phyloP scores from a whole-genome alignment of 2,329 filamentous ascomycete species.

The Curvularia sp. region DNA sequence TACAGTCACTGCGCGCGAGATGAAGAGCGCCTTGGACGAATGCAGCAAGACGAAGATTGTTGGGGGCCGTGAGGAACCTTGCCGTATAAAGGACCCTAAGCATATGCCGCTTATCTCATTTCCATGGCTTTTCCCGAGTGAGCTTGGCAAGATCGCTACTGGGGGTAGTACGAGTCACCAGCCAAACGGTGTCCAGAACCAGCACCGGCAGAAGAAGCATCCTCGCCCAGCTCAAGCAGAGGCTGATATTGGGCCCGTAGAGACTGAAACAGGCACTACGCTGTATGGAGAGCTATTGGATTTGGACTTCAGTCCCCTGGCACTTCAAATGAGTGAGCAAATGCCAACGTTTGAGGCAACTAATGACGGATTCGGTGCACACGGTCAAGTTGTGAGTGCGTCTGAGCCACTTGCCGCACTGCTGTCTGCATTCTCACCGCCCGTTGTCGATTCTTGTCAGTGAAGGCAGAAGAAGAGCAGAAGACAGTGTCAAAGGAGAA shows the following conservation, averaged over 20 bases:
- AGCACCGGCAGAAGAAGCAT: conserved; percentile 19
- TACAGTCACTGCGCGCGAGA: conserved; percentile 75
- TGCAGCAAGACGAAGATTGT: conserved; percentile 51
- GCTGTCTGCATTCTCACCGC: neutral
- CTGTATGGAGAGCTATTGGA: conserved; percentile 48
- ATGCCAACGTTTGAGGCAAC: neutral
- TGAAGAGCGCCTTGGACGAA: conserved; percentile 65
- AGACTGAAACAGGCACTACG: conserved; percentile 45
- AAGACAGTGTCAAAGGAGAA: neutral
- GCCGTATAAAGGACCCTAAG: conserved; percentile 52
- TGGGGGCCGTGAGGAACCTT: conserved; percentile 49
- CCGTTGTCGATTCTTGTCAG: neutral
- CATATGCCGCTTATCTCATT: conserved; percentile 89
- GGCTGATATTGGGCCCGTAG: conserved; percentile 24
- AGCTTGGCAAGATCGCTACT: conserved; percentile 74
- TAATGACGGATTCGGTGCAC: neutral
- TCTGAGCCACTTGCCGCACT: too few species aligned
- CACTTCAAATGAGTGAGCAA: neutral
- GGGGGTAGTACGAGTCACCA: conserved; percentile 22
- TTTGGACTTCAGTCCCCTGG: conserved; percentile 29
- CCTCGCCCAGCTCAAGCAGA: neutral
- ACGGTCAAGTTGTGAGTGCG: neutral
- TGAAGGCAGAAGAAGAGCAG: neutral
- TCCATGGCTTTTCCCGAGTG: conserved; percentile 84
- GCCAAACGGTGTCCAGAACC: neutral